These are phyloP conservation scores for Batrachochytrium dendrobatidis DNA, from an alignment of 371 early-diverging fungal species.

Conservation along the genomic window DNA sequence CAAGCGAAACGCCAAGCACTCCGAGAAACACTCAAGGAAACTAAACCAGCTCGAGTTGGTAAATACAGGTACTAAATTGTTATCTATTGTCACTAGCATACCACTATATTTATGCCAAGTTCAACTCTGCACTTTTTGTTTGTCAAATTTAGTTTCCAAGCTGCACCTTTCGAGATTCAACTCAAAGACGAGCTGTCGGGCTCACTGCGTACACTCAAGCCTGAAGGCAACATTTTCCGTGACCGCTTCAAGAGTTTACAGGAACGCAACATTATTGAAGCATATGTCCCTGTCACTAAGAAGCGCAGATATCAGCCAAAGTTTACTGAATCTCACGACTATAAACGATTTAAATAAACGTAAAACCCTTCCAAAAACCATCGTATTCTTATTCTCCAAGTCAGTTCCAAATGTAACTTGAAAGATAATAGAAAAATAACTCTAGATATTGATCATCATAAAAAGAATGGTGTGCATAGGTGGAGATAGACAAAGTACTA, in stretches of 20 bases:
- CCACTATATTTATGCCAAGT: too few relatives aligned
- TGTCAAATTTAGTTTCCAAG: slow-evolving; percentile 20
- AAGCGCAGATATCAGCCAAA: slow-evolving; percentile 28
- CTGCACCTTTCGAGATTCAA: slow-evolving; percentile 44
- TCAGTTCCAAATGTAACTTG: background rate
- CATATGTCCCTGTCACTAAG: slow-evolving; percentile 47
- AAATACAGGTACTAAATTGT: background rate
- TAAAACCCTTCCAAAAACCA: background rate
- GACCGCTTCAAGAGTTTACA: slow-evolving; percentile 78
- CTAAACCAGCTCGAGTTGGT: background rate
- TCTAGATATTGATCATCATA: background rate
- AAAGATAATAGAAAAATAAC: background rate
- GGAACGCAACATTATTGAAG: slow-evolving; percentile 82
- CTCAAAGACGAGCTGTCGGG: slow-evolving; percentile 54
- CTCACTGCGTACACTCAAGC: slow-evolving; percentile 52
- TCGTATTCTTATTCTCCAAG: background rate
- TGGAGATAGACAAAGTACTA: background rate
- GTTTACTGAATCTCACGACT: slow-evolving; percentile 38
- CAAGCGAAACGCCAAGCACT: background rate
- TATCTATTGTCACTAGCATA: too few relatives aligned
- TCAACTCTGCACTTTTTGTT: background rate
- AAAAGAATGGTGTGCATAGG: background rate
- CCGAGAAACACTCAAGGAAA: background rate
- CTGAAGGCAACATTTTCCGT: slow-evolving; percentile 77
- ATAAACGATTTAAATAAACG: slow-evolving; percentile 36